Conservation (phyloP, 352 stramenopile genomes). For the Phytophthora brassicae region DNA sequence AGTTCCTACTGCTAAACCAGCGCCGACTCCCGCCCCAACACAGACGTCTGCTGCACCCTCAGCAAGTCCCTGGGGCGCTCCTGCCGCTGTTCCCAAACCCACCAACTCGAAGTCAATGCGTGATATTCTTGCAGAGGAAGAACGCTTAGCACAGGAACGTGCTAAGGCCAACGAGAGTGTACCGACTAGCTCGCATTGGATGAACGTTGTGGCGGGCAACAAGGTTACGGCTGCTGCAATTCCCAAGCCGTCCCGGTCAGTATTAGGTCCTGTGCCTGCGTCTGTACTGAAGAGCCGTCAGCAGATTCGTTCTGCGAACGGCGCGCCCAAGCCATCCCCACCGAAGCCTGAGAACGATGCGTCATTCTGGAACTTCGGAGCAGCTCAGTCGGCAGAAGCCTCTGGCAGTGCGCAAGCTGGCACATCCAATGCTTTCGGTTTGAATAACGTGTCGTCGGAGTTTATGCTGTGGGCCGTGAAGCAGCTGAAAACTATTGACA, state of each 20-base stretch:
- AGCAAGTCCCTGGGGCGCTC: conserved; percentile 52
- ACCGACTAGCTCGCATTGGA: conserved; percentile 71
- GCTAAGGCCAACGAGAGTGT: conserved; percentile 47
- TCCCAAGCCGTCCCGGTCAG: conserved; percentile 52
- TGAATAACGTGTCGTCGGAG: conserved; percentile 52
- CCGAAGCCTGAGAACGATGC: conserved; percentile 62
- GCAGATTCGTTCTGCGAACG: conserved; percentile 49
- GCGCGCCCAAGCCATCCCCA: conserved; percentile 33
- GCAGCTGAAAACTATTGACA: conserved; percentile 78
- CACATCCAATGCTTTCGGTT: conserved; percentile 53
- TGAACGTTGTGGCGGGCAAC: conserved; percentile 82
- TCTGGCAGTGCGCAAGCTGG: conserved; percentile 13
- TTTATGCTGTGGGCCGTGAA: conserved; percentile 82
- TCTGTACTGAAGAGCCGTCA: conserved; percentile 82
- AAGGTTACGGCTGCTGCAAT: conserved; percentile 43
- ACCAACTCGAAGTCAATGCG: conserved; percentile 60
- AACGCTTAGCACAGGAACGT: conserved; percentile 70
- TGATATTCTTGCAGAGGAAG: conserved; percentile 83
- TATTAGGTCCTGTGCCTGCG: conserved; percentile 70
- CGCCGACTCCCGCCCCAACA: conserved; percentile 2
- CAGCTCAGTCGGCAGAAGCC: conserved; percentile 27
- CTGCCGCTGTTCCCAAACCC: conserved; percentile 32
- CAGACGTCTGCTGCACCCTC: conserved; percentile 19
- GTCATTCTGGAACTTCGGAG: conserved; percentile 87
- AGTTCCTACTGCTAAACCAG: conserved; percentile 1